Base-by-base conservation (phyloP, 139 green algal genomes). In the Tetradesmus lagerheimii region DNA sequence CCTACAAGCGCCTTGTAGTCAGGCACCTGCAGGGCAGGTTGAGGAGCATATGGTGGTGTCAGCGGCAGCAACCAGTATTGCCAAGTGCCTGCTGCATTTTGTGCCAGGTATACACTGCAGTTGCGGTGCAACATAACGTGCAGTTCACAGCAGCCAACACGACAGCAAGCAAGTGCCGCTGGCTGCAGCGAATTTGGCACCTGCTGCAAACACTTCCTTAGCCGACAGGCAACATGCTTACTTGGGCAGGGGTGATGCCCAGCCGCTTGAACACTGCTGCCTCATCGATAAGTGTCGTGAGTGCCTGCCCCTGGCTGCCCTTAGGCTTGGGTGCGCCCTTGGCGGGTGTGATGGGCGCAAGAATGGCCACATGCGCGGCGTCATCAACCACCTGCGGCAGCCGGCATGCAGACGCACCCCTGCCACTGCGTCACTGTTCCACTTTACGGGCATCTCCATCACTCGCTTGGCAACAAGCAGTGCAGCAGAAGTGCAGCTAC, bases 1-100 rank as follows among this genome's bases (percentile, higher is more conserved):
- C 85, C 85, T 5, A 82, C 34, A 43, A 89, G 47, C 20, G 85
- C 85, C 74, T 89, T 89, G 43, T 34, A 47, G 45, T 89, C 85
- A 50, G 84, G 84, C 23, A 89, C 67, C 84, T 89, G 84, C 23
- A 84, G n/a, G 6, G n/a, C n/a, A n/a, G n/a, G 62, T 34, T 27
- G 62, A 27, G 4, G 43, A 50, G 5, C 43, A 50, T 50, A 4
- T 50, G 43, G 43, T 50, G 43, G n/a, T n/a, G n/a, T n/a, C 43
- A 50, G 43, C 43, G 43, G 43, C 43, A 8, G 43, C 43, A 50
- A 8, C 8, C 43, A 50, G 4, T 4, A 4, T 50, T 34, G 62
- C 62, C n/a, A n/a, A n/a, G n/a, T n/a, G n/a, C n/a, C n/a, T n/a
- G n/a, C n/a, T n/a, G n/a, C n/a, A n/a, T n/a, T n/a, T n/a, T n/a